phyloP scores from a whole-genome alignment of 306 rosid genomes.

The Quercus dentata region DNA sequence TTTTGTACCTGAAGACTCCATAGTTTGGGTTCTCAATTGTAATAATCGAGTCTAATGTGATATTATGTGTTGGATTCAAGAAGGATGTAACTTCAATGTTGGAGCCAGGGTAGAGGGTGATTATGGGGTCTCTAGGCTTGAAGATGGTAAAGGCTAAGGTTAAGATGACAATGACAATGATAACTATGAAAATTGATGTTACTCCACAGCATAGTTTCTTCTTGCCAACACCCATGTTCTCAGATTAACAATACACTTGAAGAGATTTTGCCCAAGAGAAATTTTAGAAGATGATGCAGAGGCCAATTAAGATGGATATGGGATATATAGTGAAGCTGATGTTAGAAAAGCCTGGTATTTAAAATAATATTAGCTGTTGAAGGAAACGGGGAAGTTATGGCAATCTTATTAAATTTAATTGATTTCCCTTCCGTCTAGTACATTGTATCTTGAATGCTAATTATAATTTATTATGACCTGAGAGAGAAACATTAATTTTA shows the following conservation, averaged over 20 bases:
- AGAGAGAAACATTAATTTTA: background rate
- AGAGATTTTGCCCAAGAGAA: background rate
- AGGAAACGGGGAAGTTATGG: background rate
- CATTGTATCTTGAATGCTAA: background rate
- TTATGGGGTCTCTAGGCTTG: slow-evolving; percentile 36
- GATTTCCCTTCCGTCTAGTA: background rate
- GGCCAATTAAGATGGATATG: too few relatives aligned
- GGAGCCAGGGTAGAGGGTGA: slow-evolving; percentile 18
- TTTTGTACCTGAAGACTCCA: slow-evolving; percentile 23
- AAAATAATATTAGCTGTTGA: background rate
- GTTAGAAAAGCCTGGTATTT: background rate
- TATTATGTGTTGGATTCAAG: background rate
- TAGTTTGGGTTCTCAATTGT: slow-evolving; percentile 38
- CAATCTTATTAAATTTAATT: background rate
- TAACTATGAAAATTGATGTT: slow-evolving; percentile 15
- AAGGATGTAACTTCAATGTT: slow-evolving; percentile 5
- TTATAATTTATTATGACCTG: background rate
- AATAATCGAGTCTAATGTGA: slow-evolving; percentile 31
- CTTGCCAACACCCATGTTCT: slow-evolving; percentile 10
- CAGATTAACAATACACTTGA: background rate
- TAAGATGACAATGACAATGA: slow-evolving; percentile 10
- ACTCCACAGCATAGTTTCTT: slow-evolving; percentile 27
- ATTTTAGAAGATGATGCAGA: background rate
- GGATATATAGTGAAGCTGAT: background rate
- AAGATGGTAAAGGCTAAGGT: slow-evolving; percentile 37